Base-by-base conservation (phyloP, 1,284 basidiomycete genomes). In the Violaceomyces palustris region DNA sequence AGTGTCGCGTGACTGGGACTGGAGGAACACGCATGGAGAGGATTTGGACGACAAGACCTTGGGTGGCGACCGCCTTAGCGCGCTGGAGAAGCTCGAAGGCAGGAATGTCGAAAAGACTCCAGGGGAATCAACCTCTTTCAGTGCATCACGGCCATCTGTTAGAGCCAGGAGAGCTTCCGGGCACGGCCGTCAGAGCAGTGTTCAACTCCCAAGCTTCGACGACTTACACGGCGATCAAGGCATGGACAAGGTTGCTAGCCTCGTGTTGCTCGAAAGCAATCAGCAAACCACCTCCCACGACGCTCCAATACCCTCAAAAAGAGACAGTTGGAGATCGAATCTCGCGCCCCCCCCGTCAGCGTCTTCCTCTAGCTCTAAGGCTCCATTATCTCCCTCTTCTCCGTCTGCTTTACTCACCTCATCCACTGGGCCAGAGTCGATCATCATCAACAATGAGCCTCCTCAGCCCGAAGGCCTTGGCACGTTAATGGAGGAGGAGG, bases 11-110 rank as follows among this genome's bases (percentile, higher is more conserved):
- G 3, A 23, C 26, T 62, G 60, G 60, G 48, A 51, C 30, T 59
- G 55, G 54, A 48, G 33, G 35, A 50, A 44, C 23, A 37, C n/a
- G 46, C 36, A 25, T 34, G 39, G 42, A n/a, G 39, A 48, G 26
- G 42, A 35, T 1, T 45, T 39, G 14, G 53, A 56, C 33, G 49
- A 48, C 23, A 50, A 39, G 6, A n/a, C n/a, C n/a, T n/a, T n/a
- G n/a, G n/a, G n/a, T n/a, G 39, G 60, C 14, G 54, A 51, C 17
- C 58, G 65, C 24, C 50, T 61, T 21, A 62, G 64, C n/a, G 65
- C 65, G 4, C 46, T 68, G 14, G 65, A 68, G 22, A 68, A 68
- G 50, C 62, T 68, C 31, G 65, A 68, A 38, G 65, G 65, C 6
- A 46, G 56, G 10, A 22, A 45, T 1, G 43, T 42, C 3, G 41